These are phyloP conservation scores for Jaltomata sinuosa DNA, from an alignment of 257 asterid genomes.

Conservation along the genomic window DNA sequence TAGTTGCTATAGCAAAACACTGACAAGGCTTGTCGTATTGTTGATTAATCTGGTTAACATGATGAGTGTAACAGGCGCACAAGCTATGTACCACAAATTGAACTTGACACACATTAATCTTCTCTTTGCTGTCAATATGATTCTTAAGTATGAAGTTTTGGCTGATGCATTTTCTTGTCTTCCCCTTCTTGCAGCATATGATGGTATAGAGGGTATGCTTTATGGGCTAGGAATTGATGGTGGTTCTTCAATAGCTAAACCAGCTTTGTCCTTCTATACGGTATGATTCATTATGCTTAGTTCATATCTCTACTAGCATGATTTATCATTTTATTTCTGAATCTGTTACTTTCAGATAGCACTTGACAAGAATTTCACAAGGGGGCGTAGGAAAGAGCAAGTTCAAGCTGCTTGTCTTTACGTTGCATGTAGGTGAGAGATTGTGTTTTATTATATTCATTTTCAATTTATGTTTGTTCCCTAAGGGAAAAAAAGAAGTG, in stretches of 20 bases:
- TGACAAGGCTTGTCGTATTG: neutral
- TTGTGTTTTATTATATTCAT: neutral
- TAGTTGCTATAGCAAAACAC: neutral
- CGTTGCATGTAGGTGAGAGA: constrained; percentile 62
- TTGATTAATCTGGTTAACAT: neutral
- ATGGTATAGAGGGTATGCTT: constrained; percentile 31
- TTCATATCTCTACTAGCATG: neutral
- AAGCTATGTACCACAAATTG: neutral
- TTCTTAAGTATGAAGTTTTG: neutral
- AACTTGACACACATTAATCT: neutral
- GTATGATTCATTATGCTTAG: constrained; percentile 24
- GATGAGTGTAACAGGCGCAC: neutral
- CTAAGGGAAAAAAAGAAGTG: neutral
- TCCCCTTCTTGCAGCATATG: constrained; percentile 31
- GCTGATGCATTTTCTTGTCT: neutral
- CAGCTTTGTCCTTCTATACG: constrained; percentile 36
- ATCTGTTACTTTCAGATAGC: constrained; percentile 39
- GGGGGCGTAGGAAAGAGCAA: constrained; percentile 83
- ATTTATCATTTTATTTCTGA: neutral
- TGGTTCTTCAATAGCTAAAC: constrained; percentile 44
- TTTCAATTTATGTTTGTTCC: neutral
- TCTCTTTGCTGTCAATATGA: neutral
- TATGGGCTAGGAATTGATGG: constrained; percentile 53
- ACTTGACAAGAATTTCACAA: constrained; percentile 61
- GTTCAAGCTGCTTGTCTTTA: constrained; percentile 89